Base-by-base conservation (phyloP, 108 stramenopile species). In the Stephanodiscus minutulus region DNA sequence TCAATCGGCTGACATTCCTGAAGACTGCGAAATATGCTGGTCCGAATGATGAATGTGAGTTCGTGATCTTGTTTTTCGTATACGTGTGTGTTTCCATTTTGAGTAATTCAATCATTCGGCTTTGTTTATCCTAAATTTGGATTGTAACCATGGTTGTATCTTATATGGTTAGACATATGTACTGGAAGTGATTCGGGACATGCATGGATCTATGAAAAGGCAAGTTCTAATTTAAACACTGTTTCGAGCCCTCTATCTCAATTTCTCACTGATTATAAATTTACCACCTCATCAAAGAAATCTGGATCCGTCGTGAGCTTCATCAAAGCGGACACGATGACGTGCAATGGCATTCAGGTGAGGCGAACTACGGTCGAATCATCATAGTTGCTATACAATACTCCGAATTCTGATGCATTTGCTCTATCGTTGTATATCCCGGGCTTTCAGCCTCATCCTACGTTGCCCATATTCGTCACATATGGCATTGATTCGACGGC, bases 401-500 rank as follows among this genome's bases (percentile, higher is more conserved):
- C n/a, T n/a, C n/a, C n/a, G n/a, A n/a, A n/a, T n/a, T n/a, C n/a
- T n/a, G n/a, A n/a, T n/a, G n/a, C n/a, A n/a, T n/a, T n/a, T n/a
- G n/a, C n/a, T n/a, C n/a, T n/a, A n/a, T n/a, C n/a, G n/a, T n/a
- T n/a, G n/a, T n/a, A n/a, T n/a, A n/a, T n/a, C n/a, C n/a, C n/a
- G n/a, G n/a, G n/a, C n/a, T n/a, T n/a, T n/a, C 60, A 88, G 53
- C 90, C 93, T 17, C 93, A 94, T 52, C 90, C 90, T 22, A 67
- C 79, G 2, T 66, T 91, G 29, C 93, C 93, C 10, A 62, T 86
- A 21, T 94, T 94, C 57, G 68, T 89, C 9, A 89, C 88, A 0
- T 94, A 94, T 68, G 93, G 93, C 1, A 94, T 94, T 39, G 93
- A 94, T 83, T 86, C 87, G 1, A 91, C 89, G 21, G 93, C 90